Evolutionary conservation across 2,329 filamentous ascomycete species (phyloP).

Genomic region (Pseudocercospora macadamiae): DNA sequence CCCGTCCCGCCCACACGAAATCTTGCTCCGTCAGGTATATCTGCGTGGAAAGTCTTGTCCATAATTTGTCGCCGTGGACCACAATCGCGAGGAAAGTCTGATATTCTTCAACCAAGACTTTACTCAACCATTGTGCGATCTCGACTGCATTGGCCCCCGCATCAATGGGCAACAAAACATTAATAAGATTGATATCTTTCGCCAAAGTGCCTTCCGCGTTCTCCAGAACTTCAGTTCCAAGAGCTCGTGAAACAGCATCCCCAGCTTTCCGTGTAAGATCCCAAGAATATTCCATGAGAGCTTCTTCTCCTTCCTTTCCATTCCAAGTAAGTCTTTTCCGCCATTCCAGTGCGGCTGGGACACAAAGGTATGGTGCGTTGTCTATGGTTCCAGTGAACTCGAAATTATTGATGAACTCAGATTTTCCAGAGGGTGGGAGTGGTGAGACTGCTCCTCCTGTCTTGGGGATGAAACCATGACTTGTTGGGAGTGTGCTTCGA

Average conservation of each 20-base stretch:
- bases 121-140: conserved; percentile 46
- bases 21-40: conserved; percentile 80
- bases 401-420: conserved; percentile 69
- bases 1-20: conserved; percentile 69
- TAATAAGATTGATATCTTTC: conserved; percentile 67
- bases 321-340: conserved; percentile 47
- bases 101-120: conserved; percentile 57
- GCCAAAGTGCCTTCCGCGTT: conserved; percentile 65
- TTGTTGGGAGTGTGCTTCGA: conserved; percentile 75
- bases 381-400: conserved; percentile 70
- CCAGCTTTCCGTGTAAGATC: conserved; percentile 67
- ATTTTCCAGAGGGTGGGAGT: conserved; percentile 52
- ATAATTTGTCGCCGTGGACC: conserved; percentile 64
- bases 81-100: conserved; percentile 72
- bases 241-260: conserved; percentile 58
- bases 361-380: conserved; percentile 69
- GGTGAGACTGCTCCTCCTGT: conserved; percentile 37
- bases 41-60: conserved; percentile 76
- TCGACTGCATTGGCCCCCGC: conserved; percentile 36
- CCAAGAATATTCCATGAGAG: conserved; percentile 66
- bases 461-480: conserved; percentile 71
- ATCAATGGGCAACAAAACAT: conserved; percentile 71
- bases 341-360: conserved; percentile 71
- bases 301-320: conserved; percentile 66
- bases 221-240: conserved; percentile 74